phyloP scores from a whole-genome alignment of 352 stramenopile species.

The Globisporangium orthogonon region DNA sequence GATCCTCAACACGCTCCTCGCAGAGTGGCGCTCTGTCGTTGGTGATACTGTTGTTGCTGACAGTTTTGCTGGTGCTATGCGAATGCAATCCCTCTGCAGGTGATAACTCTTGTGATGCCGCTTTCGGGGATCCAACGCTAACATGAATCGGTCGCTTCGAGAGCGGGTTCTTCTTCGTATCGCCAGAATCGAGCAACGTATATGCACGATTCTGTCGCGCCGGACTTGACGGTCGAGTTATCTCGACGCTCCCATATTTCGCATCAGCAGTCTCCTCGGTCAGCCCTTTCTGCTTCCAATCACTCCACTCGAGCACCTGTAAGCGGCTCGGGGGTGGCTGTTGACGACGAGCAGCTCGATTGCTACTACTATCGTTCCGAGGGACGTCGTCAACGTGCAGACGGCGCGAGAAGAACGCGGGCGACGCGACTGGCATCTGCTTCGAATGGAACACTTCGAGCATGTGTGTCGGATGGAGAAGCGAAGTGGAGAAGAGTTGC shows the following conservation, averaged over 20 bases:
- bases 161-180: not conserved
- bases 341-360: not conserved
- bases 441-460: slow-evolving; percentile 59
- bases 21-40: no score
- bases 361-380: not conserved
- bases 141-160: not conserved
- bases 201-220: not conserved
- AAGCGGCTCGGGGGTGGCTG: slow-evolving; percentile 18
- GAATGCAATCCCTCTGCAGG: no score
- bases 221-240: not conserved
- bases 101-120: not conserved
- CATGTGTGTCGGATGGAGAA: slow-evolving; percentile 61
- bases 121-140: not conserved
- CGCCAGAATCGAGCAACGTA: not conserved
- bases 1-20: slow-evolving; percentile 10
- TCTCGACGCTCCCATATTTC: slow-evolving; percentile 1
- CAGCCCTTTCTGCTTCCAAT: slow-evolving; percentile 25
- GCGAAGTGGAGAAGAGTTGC: slow-evolving; percentile 7
- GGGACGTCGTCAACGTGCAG: slow-evolving; percentile 20
- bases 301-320: slow-evolving; percentile 27
- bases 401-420: slow-evolving; percentile 45
- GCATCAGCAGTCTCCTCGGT: slow-evolving; percentile 8
- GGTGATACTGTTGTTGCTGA: not conserved
- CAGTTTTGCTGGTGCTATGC: not conserved
- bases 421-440: slow-evolving; percentile 58